phyloP scores from a whole-genome alignment of 2,329 filamentous ascomycete genomes.

The Nothopassalora personata region DNA sequence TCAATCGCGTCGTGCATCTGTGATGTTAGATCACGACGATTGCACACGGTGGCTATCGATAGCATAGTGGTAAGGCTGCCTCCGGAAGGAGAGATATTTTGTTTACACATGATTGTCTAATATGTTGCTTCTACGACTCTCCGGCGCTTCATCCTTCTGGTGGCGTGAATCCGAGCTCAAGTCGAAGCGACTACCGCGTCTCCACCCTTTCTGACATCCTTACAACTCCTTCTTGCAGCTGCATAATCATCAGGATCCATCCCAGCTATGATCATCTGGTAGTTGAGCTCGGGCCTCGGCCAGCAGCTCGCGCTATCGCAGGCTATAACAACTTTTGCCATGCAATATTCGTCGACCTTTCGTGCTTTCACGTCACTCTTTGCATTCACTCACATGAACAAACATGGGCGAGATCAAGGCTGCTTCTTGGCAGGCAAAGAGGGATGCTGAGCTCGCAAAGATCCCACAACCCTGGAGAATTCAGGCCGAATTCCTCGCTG shows the following conservation, averaged over 20 bases:
- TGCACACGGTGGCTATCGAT: too few relatives aligned
- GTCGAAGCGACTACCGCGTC: too few relatives aligned
- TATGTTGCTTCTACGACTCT: too few relatives aligned
- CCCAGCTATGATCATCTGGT: not conserved
- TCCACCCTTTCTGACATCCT: not conserved
- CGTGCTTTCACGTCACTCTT: too few relatives aligned
- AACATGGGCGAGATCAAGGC: not conserved
- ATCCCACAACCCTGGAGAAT: conserved; percentile 14
- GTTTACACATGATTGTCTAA: too few relatives aligned
- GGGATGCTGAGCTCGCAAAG: conserved; percentile 9
- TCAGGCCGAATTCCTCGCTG: conserved; percentile 12
- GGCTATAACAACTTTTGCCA: not conserved
- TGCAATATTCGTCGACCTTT: not conserved
- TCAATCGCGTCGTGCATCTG: too few relatives aligned
- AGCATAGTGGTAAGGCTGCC: too few relatives aligned
- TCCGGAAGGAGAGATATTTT: too few relatives aligned
- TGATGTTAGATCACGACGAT: too few relatives aligned
- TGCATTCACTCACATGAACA: not conserved
- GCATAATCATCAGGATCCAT: not conserved
- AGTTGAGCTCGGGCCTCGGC: not conserved
- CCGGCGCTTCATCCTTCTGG: too few relatives aligned
- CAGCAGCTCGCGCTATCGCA: not conserved
- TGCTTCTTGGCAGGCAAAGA: conserved; percentile 2
- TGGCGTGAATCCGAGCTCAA: too few relatives aligned
- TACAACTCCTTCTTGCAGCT: not conserved